Conservation (phyloP, 208 protist species). For the Trichomonas tenax region DNA sequence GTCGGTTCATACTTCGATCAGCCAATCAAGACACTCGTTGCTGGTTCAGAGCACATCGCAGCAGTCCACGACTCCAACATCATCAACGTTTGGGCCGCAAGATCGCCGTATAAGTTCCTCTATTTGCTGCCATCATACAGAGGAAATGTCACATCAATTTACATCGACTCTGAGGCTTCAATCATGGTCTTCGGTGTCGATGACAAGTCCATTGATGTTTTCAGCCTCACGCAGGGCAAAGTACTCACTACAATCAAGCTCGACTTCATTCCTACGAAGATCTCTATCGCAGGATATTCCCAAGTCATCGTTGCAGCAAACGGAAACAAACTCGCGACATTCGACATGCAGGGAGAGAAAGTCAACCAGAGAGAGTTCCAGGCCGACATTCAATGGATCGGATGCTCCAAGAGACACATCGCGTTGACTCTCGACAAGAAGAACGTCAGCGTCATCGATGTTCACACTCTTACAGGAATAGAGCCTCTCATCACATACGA, state of each 20-base stretch:
- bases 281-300: background rate
- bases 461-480: no score
- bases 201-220: background rate
- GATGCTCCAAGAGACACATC: background rate
- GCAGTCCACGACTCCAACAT: background rate
- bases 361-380: background rate
- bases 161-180: background rate
- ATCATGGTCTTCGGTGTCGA: background rate
- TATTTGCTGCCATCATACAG: background rate
- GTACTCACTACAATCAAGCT: background rate
- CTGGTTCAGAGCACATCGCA: background rate
- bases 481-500: no score
- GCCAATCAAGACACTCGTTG: background rate
- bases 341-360: background rate
- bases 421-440: no score
- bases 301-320: background rate
- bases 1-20: background rate
- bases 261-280: background rate
- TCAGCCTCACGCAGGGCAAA: background rate
- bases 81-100: background rate
- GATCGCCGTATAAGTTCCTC: background rate
- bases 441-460: no score
- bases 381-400: background rate
- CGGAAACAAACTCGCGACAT: background rate
- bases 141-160: background rate